These are phyloP conservation scores for Tarenaya hassleriana DNA, from an alignment of 345 rosid genomes.

Conservation along the genomic window DNA sequence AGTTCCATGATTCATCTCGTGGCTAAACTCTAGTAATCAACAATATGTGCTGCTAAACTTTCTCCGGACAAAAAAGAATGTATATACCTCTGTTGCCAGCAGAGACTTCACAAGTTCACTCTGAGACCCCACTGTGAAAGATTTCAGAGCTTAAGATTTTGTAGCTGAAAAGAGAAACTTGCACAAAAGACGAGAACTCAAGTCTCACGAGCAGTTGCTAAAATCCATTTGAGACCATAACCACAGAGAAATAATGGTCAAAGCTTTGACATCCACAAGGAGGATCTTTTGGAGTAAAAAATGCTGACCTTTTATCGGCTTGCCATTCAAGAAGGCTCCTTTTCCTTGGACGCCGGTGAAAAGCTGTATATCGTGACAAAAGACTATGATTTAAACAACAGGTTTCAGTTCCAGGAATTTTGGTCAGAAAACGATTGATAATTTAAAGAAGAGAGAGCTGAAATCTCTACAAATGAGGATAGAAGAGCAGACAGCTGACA, in stretches of 20 bases:
- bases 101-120: conserved; percentile 71
- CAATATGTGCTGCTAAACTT: too few relatives aligned
- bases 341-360: conserved; percentile 65
- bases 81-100: conserved; percentile 76
- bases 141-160: conserved; percentile 17
- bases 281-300: neutral
- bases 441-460: conserved; percentile 3
- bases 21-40: neutral
- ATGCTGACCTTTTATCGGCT: conserved; percentile 65
- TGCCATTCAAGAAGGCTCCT: conserved; percentile 83
- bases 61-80: conserved; percentile 6
- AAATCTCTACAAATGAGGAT: too few relatives aligned
- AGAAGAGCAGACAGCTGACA: too few relatives aligned
- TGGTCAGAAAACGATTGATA: neutral
- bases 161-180: too few relatives aligned
- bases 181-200: neutral
- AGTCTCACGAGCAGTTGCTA: neutral
- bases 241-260: too few relatives aligned
- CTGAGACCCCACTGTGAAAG: conserved; percentile 61
- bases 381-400: neutral
- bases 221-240: neutral
- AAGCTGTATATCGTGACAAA: conserved; percentile 43
- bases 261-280: too few relatives aligned
- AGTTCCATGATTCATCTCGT: neutral
- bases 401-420: neutral